Conservation (phyloP, 345 rosid species). For the Lenwebbia sp. region DNA sequence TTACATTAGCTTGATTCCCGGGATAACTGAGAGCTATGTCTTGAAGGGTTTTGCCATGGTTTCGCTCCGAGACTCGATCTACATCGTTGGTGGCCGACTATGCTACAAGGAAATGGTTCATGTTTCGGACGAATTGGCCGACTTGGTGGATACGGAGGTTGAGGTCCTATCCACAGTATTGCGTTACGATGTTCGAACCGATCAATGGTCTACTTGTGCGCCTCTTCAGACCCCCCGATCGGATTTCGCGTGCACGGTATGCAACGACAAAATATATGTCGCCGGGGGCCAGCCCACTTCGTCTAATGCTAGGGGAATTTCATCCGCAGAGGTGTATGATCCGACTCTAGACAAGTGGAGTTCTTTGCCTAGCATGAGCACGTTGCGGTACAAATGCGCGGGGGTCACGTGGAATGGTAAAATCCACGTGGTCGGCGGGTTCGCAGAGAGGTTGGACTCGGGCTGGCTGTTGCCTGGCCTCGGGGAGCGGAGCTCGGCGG, state of each 20-base stretch:
- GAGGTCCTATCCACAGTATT: conserved; percentile 13
- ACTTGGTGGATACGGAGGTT: background rate
- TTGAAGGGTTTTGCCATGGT: conserved; percentile 38
- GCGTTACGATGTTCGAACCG: conserved; percentile 6
- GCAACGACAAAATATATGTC: conserved; percentile 25
- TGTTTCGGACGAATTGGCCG: background rate
- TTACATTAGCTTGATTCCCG: conserved; percentile 17
- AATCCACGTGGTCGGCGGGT: conserved; percentile 36
- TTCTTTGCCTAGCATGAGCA: conserved; percentile 23
- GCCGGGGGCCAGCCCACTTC: conserved; percentile 39
- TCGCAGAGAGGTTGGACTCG: conserved; percentile 16
- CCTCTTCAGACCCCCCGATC: conserved; percentile 12
- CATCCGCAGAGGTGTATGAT: conserved; percentile 29
- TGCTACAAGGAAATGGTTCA: conserved; percentile 9
- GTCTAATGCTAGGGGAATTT: conserved; percentile 10
- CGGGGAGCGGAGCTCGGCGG: conserved; percentile 39
- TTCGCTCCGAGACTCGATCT: conserved; percentile 18
- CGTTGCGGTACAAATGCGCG: conserved; percentile 30
- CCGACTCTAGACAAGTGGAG: conserved; percentile 20
- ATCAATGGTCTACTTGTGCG: conserved; percentile 23
- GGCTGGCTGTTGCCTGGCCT: conserved; percentile 9
- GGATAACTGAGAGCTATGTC: conserved; percentile 16
- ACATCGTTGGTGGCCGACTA: conserved; percentile 30
- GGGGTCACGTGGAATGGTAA: conserved; percentile 41
- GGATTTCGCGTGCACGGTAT: conserved; percentile 30